A percentile compares a stretch with the other conserved stretches of the same genome.
Evolutionary conservation across 2,329 filamentous ascomycete species (phyloP).

Genomic region (Metarhizium anisopliae): DNA sequence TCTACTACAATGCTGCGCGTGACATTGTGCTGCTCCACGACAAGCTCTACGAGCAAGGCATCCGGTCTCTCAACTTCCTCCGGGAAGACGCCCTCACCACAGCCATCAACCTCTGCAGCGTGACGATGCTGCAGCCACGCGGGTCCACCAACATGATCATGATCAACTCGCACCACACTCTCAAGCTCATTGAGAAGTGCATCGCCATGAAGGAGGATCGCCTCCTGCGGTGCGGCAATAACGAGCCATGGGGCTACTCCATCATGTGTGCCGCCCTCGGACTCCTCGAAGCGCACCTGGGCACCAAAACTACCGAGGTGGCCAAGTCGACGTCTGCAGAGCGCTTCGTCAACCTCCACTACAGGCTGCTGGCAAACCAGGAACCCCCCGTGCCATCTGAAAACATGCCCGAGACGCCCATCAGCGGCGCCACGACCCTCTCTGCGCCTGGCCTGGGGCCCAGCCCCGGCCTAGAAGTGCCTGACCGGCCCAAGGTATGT

Average conservation of each 20-base stretch:
- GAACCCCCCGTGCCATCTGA: conserved; percentile 31
- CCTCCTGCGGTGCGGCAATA: conserved; percentile 51
- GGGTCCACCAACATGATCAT: conserved; percentile 53
- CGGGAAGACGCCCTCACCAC: conserved; percentile 51
- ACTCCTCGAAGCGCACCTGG: conserved; percentile 49
- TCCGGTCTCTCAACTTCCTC: conserved; percentile 50
- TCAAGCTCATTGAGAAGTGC: conserved; percentile 53
- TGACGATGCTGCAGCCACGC: conserved; percentile 51
- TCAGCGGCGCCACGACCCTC: conserved; percentile 12
- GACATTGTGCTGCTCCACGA: conserved; percentile 55
- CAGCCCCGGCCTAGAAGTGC: conserved; percentile 23
- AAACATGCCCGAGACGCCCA: conserved; percentile 14
- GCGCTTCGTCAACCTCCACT: conserved; percentile 50
- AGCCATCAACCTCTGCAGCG: conserved; percentile 51
- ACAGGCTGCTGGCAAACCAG: conserved; percentile 46
- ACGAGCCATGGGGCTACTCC: conserved; percentile 55
- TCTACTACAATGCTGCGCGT: conserved; percentile 53
- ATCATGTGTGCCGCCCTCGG: conserved; percentile 54
- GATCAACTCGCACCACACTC: conserved; percentile 51
- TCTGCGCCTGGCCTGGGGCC: conserved; percentile 16
- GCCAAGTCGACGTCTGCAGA: conserved; percentile 52
- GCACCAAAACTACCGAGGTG: conserved; percentile 44
- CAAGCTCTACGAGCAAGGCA: conserved; percentile 48
- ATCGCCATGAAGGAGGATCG: conserved; percentile 52
- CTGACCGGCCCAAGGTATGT: conserved; percentile 31